phyloP scores from a whole-genome alignment of 1,139 yeast species.

The Pichia sp. region DNA sequence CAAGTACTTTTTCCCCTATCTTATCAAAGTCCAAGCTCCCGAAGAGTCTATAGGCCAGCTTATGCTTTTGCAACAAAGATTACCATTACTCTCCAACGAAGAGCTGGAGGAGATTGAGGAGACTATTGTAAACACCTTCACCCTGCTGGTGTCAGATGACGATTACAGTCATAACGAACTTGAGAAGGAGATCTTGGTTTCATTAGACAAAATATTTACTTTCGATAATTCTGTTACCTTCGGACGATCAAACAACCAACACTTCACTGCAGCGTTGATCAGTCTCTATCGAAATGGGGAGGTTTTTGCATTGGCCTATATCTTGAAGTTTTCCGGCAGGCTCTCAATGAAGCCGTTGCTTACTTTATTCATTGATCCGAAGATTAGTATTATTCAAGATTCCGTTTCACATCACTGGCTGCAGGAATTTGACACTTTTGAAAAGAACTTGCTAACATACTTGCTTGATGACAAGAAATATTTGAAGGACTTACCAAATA shows the following conservation, averaged over 20 bases:
- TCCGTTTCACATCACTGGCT: neutral
- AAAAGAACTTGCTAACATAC: neutral
- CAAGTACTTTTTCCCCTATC: slow-evolving; percentile 23
- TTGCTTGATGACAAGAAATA: neutral
- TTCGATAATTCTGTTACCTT: neutral
- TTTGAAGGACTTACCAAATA: neutral
- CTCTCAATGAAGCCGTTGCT: neutral
- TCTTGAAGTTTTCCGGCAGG: neutral
- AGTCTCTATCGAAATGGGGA: neutral
- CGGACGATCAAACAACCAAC: neutral
- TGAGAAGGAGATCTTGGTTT: neutral
- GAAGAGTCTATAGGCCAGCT: slow-evolving; percentile 11
- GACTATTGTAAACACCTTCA: neutral
- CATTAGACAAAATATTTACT: neutral
- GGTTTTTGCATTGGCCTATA: neutral
- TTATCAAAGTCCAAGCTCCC: slow-evolving; percentile 13
- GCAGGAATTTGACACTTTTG: neutral
- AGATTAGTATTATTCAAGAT: neutral
- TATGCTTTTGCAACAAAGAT: neutral
- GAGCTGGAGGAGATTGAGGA: neutral
- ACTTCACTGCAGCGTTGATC: neutral
- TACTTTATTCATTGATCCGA: neutral
- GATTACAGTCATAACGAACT: neutral
- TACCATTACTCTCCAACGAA: neutral
- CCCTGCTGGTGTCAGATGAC: neutral